A percentile compares a stretch with the other conserved stretches of the same genome.
These are phyloP conservation scores for Bullera alba DNA, from an alignment of 768 basidiomycete species.

Conservation along the genomic window DNA sequence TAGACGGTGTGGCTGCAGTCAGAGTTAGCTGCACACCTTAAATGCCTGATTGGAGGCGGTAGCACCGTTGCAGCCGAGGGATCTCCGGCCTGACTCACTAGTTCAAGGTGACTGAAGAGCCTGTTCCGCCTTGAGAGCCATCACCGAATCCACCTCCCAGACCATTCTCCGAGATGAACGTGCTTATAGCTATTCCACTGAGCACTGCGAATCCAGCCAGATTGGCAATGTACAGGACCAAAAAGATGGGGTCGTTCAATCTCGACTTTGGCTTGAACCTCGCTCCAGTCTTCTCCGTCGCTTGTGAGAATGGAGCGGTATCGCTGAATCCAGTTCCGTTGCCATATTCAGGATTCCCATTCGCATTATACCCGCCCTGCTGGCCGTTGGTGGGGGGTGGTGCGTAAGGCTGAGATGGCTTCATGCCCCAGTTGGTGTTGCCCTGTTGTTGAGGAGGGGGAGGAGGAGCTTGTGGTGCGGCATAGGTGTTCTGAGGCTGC, in stretches of 20 bases:
- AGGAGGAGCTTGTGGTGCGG: slow-evolving; percentile 2
- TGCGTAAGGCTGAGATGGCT: slow-evolving; percentile 37
- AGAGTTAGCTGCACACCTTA: slow-evolving; percentile 1
- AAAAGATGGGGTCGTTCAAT: slow-evolving; percentile 65
- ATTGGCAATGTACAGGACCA: slow-evolving; percentile 65
- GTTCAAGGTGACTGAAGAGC: slow-evolving; percentile 61
- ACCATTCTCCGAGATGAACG: slow-evolving; percentile 61
- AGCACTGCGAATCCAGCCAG: slow-evolving; percentile 64
- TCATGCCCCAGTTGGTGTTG: slow-evolving; percentile 16
- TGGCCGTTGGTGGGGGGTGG: background rate
- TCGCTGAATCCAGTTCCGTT: slow-evolving; percentile 13
- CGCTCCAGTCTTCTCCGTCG: slow-evolving; percentile 39
- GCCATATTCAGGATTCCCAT: slow-evolving; percentile 3
- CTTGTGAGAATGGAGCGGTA: slow-evolving; percentile 35
- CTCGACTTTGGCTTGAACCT: slow-evolving; percentile 53
- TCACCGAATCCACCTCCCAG: slow-evolving; percentile 63
- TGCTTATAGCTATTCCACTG: slow-evolving; percentile 59
- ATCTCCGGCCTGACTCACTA: slow-evolving; percentile 49
- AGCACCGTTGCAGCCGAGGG: background rate
- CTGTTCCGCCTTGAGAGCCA: slow-evolving; percentile 48
- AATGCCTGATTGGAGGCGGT: background rate
- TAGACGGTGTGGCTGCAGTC: slow-evolving; percentile 60
- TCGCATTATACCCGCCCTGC: background rate
- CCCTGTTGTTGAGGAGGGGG: slow-evolving; percentile 8
- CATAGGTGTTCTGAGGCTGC: background rate